Base-by-base conservation (phyloP, 257 asterid species). In the Fraxinus anomala region DNA sequence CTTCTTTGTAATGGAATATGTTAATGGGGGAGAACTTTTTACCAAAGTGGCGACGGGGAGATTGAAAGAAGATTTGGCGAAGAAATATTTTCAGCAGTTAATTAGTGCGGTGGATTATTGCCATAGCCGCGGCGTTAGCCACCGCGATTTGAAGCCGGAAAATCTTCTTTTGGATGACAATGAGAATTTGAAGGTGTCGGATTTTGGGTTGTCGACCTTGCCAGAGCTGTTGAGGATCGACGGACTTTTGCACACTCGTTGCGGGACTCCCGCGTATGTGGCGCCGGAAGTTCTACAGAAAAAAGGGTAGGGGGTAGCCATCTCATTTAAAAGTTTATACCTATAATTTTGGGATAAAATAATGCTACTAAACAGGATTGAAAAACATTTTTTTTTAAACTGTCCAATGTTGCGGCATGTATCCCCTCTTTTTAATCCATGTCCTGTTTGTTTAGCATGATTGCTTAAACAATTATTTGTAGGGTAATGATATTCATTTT, bases 211-310 rank as follows among this genome's bases (percentile, higher is more conserved):
- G 1, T 93, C 97, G 26, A 91, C 97, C 37, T 77, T 93, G 81
- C 92, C 94, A 12, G 97, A 93, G 78, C 90, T 88, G 37, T 82
- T 84, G 6, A 69, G 87, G 28, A 83, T 80, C 74, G 97, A 92
- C 61, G 97, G 96, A 11, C 84, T 93, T 44, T 78, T 93, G 37
- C 97, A 93, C 84, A 93, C 97, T 1, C 91, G 77, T 83, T 93
- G 97, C 31, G 97, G 97, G 1, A 91, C 97, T 0, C 97, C 97
- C 7, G 94, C 97, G 30, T 92, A 92, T 56, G 97, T 91, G 6
- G 92, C 97, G 0, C 97, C 97, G 13, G 97, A 93, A 69, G 96
- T 93, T 2, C 75, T 93, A 0, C 74, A 96, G 73, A 86, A 84
- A 67, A 90, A 85, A 79, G 97, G 97, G 2, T 93, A 63, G 1